phyloP scores from a whole-genome alignment of 495 filamentous ascomycete genomes.

The Hyaloscypha bicolor region DNA sequence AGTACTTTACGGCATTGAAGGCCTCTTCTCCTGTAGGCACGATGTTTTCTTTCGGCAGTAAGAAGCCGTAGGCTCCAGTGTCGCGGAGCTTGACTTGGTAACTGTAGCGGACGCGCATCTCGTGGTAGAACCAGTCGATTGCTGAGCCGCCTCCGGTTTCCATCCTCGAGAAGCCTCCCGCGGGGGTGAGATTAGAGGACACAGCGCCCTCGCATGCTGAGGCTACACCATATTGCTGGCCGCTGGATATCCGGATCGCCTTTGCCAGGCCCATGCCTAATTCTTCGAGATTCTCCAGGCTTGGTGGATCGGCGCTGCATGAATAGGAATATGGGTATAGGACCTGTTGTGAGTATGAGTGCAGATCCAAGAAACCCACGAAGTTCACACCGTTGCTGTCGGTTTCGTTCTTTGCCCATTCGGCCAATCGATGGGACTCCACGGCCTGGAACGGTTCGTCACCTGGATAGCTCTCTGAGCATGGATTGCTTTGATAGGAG shows the following conservation, averaged over 20 bases:
- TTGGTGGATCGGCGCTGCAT: conserved; percentile 75
- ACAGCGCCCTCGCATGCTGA: conserved; percentile 89
- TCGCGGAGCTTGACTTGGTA: conserved; percentile 97
- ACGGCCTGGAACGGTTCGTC: conserved; percentile 80
- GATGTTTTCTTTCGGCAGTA: conserved; percentile 86
- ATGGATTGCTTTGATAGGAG: conserved; percentile 72
- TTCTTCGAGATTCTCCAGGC: conserved; percentile 88
- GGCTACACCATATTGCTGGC: conserved; percentile 75
- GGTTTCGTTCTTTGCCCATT: conserved; percentile 87
- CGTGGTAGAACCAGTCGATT: conserved; percentile 95
- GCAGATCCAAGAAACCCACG: conserved; percentile 84
- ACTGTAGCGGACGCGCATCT: conserved; percentile 76
- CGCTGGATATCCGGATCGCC: conserved; percentile 75
- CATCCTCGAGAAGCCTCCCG: conserved; percentile 38
- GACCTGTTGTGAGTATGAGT: conserved; percentile 95
- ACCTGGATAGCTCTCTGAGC: conserved; percentile 89
- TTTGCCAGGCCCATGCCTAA: conserved; percentile 88
- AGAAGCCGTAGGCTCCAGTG: conserved; percentile 91
- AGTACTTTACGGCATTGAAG: conserved; percentile 76
- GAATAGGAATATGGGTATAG: conserved; percentile 91
- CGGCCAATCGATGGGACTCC: conserved; percentile 73
- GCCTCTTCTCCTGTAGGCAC: conserved; percentile 87
- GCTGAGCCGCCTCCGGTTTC: conserved; percentile 80
- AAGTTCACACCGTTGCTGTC: conserved; percentile 69
- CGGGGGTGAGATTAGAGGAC: conserved; percentile 14